Percentiles rank a stretch among this genome's conserved stretches.
phyloP scores from a whole-genome alignment of 768 basidiomycete genomes.

The Nidularia pulvinata region DNA sequence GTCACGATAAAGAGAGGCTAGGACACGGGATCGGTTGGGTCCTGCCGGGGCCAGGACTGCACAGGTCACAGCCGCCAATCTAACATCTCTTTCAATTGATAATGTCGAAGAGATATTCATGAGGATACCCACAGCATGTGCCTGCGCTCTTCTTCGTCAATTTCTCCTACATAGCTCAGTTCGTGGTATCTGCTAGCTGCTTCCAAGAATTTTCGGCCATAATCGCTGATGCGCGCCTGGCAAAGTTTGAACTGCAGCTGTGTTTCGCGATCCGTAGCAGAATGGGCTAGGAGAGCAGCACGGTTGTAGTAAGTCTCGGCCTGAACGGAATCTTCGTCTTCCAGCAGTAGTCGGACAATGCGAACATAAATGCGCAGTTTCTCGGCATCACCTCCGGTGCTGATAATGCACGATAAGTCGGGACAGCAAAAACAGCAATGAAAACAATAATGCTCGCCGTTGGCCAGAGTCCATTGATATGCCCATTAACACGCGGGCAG shows the following conservation, averaged over 20 bases:
- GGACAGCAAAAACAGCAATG: too few relatives aligned
- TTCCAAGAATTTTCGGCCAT: conserved; percentile 89
- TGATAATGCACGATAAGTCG: conserved; percentile 16
- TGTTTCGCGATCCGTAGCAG: conserved; percentile 76
- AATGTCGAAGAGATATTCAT: not conserved
- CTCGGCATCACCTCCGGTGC: conserved; percentile 74
- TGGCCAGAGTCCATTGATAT: conserved; percentile 91
- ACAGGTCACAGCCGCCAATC: conserved; percentile 91
- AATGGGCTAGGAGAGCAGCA: conserved; percentile 87
- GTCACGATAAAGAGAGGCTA: conserved; percentile 93
- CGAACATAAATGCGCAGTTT: conserved; percentile 92
- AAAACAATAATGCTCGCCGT: conserved; percentile 48
- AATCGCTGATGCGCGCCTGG: conserved; percentile 95
- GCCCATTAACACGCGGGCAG: conserved; percentile 89
- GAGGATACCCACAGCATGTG: conserved; percentile 76
- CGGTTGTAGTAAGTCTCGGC: conserved; percentile 99
- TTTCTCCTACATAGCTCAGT: conserved; percentile 85
- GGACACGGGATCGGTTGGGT: conserved; percentile 90
- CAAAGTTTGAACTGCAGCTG: conserved; percentile 87
- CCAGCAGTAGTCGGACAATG: conserved; percentile 90
- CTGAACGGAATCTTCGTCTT: conserved; percentile 96
- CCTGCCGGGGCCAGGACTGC: conserved; percentile 97
- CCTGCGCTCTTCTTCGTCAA: conserved; percentile 91
- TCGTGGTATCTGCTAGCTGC: conserved; percentile 95
- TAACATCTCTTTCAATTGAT: conserved; percentile 18